phyloP scores from a whole-genome alignment of 2,329 filamentous ascomycete species.

The Byssoonygena ceratinophila region DNA sequence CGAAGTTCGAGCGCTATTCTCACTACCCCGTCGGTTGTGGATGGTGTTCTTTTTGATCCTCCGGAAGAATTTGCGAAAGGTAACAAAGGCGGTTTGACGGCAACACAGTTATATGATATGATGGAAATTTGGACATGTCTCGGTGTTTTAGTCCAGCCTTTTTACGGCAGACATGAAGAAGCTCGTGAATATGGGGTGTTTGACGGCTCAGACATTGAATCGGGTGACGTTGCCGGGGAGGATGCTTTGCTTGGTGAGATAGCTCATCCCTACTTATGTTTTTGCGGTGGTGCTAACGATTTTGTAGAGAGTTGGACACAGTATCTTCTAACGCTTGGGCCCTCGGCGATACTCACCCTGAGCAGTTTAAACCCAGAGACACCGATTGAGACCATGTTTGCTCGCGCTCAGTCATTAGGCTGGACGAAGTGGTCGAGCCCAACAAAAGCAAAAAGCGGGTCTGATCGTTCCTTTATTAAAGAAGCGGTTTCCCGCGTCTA shows the following conservation, averaged over 20 bases:
- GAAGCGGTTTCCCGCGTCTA: constrained; percentile 52
- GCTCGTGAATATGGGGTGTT: constrained; percentile 49
- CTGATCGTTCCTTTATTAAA: constrained; percentile 48
- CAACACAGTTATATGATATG: constrained; percentile 52
- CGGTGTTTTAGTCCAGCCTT: constrained; percentile 45
- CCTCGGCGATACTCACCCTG: constrained; percentile 45
- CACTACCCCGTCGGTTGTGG: constrained; percentile 42
- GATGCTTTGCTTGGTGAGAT: constrained; percentile 43
- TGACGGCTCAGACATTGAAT: constrained; percentile 43
- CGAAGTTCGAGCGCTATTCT: constrained; percentile 39
- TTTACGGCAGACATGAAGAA: constrained; percentile 45
- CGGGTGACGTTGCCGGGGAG: constrained; percentile 34
- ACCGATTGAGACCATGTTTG: constrained; percentile 39
- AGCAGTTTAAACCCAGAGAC: constrained; percentile 33
- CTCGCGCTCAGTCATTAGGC: constrained; percentile 44
- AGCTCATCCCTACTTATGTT: not conserved
- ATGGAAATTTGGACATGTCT: constrained; percentile 55
- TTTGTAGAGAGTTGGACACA: constrained; percentile 47
- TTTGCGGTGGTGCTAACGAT: constrained; percentile 25
- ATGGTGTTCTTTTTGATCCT: constrained; percentile 45
- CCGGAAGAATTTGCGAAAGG: constrained; percentile 49
- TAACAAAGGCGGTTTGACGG: constrained; percentile 45
- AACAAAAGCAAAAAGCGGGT: constrained; percentile 30
- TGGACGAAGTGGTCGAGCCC: constrained; percentile 48
- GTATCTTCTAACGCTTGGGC: constrained; percentile 50